Percentiles rank a stretch among this genome's conserved stretches.
Evolutionary conservation across 345 rosid genomes (phyloP).

Genomic region (Lenwebbia sp.): DNA sequence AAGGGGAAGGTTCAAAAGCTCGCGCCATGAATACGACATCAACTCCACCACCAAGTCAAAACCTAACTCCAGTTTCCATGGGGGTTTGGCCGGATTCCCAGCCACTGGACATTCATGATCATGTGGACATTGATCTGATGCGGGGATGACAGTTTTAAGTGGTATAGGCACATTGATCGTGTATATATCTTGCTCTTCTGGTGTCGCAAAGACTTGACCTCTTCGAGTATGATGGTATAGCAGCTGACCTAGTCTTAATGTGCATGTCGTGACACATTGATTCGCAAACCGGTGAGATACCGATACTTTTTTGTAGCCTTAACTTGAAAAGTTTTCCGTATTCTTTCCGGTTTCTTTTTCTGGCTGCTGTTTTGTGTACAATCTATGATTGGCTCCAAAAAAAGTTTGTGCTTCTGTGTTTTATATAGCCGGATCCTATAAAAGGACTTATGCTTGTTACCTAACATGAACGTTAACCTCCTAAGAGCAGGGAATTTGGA

Average conservation of each 20-base stretch:
- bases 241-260: slow-evolving; percentile 1
- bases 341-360: not conserved
- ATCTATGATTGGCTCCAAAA: not conserved
- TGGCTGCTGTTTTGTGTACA: not conserved
- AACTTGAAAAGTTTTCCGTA: not conserved
- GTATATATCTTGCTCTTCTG: slow-evolving; percentile 24
- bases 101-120: slow-evolving; percentile 60
- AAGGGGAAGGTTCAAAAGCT: slow-evolving; percentile 40
- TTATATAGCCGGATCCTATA: not conserved
- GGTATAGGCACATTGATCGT: not conserved
- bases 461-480: not conserved
- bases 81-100: slow-evolving; percentile 76
- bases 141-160: slow-evolving; percentile 40
- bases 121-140: slow-evolving; percentile 86
- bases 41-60: slow-evolving; percentile 41
- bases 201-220: not conserved
- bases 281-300: not conserved
- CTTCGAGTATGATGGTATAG: not conserved
- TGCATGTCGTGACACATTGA: not conserved
- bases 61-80: slow-evolving; percentile 41
- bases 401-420: not conserved
- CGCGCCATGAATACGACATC: not conserved
- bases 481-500: not conserved
- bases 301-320: not conserved
- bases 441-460: not conserved